A percentile compares a stretch with the other conserved stretches of the same genome.
Evolutionary conservation across 2,329 filamentous ascomycete species (phyloP).

Genomic region (Talaromyces sp.): DNA sequence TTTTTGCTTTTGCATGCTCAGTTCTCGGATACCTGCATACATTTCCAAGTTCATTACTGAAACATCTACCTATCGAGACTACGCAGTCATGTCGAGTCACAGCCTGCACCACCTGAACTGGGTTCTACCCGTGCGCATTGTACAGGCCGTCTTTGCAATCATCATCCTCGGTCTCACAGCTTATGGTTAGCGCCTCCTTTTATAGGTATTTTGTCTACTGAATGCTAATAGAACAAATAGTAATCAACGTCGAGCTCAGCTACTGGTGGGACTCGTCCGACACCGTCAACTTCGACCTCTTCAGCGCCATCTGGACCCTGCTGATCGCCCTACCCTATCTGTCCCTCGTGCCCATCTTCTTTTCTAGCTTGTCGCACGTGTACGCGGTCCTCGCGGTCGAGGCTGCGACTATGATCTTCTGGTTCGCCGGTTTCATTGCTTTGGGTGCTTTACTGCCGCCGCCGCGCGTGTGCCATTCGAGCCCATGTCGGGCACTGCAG

Average conservation of each 20-base stretch:
- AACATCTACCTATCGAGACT: background rate
- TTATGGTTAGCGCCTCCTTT: constrained; percentile 52
- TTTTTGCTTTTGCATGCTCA: background rate
- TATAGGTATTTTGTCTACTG: background rate
- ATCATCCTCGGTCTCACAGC: constrained; percentile 71
- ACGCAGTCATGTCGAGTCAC: constrained; percentile 6
- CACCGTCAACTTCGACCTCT: constrained; percentile 72
- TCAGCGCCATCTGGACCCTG: constrained; percentile 71
- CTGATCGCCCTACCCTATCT: constrained; percentile 66
- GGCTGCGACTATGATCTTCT: constrained; percentile 73
- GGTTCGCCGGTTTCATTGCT: constrained; percentile 82
- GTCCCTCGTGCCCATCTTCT: constrained; percentile 60
- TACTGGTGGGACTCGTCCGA: constrained; percentile 48
- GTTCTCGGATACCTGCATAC: background rate
- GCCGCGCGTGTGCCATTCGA: constrained; percentile 36
- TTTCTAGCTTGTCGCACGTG: constrained; percentile 58
- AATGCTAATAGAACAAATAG: constrained; percentile 33
- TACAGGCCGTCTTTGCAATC: constrained; percentile 64
- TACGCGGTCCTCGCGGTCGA: constrained; percentile 65
- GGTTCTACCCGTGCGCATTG: constrained; percentile 54
- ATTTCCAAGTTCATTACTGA: background rate
- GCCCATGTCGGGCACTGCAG: constrained; percentile 56
- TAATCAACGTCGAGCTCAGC: constrained; percentile 48
- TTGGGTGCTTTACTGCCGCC: constrained; percentile 57
- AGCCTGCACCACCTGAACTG: constrained; percentile 11